Conservation (phyloP, 495 filamentous ascomycete species). For the Penicillium roqueforti region DNA sequence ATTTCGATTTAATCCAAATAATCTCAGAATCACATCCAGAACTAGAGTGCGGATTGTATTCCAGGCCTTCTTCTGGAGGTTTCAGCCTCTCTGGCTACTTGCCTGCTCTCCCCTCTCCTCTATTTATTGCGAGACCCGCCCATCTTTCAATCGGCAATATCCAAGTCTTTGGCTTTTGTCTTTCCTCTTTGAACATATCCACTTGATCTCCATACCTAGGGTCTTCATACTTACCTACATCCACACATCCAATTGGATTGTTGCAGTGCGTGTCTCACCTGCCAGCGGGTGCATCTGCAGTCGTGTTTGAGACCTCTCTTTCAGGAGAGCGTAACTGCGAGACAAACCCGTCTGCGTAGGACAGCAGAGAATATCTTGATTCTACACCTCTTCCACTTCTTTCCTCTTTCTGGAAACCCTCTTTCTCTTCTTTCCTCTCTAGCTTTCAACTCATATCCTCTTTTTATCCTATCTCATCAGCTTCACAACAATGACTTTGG, state of each 20-base stretch:
- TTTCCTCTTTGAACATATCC: constrained; percentile 5
- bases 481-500: constrained; percentile 6
- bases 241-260: constrained; percentile 8
- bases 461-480: background rate
- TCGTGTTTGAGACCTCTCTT: constrained; percentile 17
- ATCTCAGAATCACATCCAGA: no score
- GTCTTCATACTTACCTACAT: background rate
- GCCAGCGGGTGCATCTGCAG: constrained; percentile 1
- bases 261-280: constrained; percentile 17
- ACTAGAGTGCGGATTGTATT: constrained; percentile 18
- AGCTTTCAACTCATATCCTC: constrained; percentile 11
- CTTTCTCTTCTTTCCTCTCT: constrained; percentile 1
- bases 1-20: no score
- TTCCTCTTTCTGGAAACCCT: constrained; percentile 23
- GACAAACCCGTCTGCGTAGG: constrained; percentile 6
- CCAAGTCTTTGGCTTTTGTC: constrained; percentile 1
- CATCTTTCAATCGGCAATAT: background rate
- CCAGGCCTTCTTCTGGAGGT: constrained; percentile 16
- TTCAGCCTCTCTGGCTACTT: constrained; percentile 29
- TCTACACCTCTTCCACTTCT: constrained; percentile 20
- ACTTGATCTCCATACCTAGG: background rate
- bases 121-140: constrained; percentile 9
- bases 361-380: constrained; percentile 17
- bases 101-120: constrained; percentile 6
- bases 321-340: constrained; percentile 14